Evolutionary conservation across 1,284 basidiomycete species (phyloP), one percentile per base, ranked within the genome.

Genomic region (Pseudozyma hubeiensis): DNA sequence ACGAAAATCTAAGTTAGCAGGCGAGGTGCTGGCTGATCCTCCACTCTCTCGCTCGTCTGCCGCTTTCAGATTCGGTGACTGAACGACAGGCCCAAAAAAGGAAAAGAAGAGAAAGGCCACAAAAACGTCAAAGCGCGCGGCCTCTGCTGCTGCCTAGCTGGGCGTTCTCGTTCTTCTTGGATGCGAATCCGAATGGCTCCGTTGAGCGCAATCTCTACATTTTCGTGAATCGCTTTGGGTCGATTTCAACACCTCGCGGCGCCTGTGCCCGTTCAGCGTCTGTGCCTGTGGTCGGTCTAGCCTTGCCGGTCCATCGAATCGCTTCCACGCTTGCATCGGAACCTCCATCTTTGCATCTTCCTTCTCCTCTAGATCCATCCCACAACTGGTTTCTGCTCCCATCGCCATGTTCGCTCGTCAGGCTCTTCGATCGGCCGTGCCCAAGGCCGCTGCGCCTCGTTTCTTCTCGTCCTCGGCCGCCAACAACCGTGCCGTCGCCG

Each of bases 401-500:
- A 11, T 63, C 55, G 54, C 30, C 68, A 82, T 82, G 78, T 75
- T 83, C 62, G 80, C 68, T 75, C 68, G 73, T 64, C 73, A 75
- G 68, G 58, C 73, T 56, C 58, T 79, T 39, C 77, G 77, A 35
- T 53, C 68, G 47, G 71, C 75, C 52, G 49, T 56, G 48, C 61
- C 67, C 44, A 47, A 59, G 63, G 64, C 63, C 66, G 58, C 68
- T 24, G 61, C 53, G 43, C 50, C 73, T 47, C 90, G 92, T 79
- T 86, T 88, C 69, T 95, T 95, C 88, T 93, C 92, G 59, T 90
- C 92, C 44, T 91, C 91, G 49, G 87, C 89, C 37, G 84, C 89
- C 53, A 88, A 90, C 81, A 89, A 89, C 82, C 91, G 90, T 65
- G 92, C 92, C 87, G 93, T 94, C 83, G 91, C 92, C 51, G 93